Conservation (phyloP, 768 basidiomycete genomes). For the Leccinum rimulosum region DNA sequence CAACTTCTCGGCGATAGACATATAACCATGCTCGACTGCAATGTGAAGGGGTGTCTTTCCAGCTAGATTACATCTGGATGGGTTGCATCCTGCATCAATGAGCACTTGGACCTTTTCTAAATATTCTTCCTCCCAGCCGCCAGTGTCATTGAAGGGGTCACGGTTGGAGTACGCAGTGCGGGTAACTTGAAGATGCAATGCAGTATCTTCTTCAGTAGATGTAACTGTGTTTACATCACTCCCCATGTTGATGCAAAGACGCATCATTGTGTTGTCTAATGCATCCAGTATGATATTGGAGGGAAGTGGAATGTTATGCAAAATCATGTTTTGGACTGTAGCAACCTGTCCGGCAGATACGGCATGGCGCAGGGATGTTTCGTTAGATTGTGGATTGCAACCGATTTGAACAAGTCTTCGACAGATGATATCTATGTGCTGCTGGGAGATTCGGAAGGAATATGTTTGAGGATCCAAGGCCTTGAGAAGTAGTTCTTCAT, state of each 20-base stretch:
- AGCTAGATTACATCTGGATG: background rate
- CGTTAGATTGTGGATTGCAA: background rate
- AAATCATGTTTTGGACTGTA: background rate
- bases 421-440: background rate
- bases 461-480: background rate
- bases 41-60: background rate
- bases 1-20: background rate
- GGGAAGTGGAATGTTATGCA: background rate
- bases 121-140: background rate
- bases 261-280: background rate
- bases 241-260: background rate
- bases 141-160: too few relatives aligned
- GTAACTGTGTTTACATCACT: background rate
- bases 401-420: background rate
- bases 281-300: background rate
- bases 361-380: background rate
- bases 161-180: too few relatives aligned
- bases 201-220: background rate
- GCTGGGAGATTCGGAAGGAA: too few relatives aligned
- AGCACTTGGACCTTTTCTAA: background rate
- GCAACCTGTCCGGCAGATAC: background rate
- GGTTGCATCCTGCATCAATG: background rate
- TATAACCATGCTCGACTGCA: background rate
- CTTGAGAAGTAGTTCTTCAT: background rate
- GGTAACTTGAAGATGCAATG: too few relatives aligned